Evolutionary conservation across 306 rosid genomes (phyloP).

Genomic region (Cucurbita maxima): DNA sequence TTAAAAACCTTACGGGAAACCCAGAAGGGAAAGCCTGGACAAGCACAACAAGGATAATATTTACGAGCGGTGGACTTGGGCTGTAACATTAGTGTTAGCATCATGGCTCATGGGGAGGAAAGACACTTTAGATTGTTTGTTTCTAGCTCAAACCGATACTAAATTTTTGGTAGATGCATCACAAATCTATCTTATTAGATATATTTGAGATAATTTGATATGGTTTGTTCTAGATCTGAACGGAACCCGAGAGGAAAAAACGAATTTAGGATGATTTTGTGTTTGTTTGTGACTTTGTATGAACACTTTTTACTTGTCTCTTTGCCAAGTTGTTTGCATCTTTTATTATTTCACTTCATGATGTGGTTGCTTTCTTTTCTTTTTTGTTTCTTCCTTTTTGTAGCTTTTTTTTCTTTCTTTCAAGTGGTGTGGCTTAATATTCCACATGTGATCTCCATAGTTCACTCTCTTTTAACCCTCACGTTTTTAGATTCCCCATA

Average conservation of each 20-base stretch:
- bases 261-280: background rate
- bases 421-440: constrained; percentile 1
- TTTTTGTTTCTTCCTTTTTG: background rate
- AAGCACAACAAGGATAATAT: no score
- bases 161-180: background rate
- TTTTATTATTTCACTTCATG: background rate
- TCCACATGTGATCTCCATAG: constrained; percentile 6
- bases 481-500: background rate
- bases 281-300: background rate
- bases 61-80: no score
- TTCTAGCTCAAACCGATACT: background rate
- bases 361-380: background rate
- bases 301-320: background rate
- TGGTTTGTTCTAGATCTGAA: background rate
- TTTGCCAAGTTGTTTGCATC: background rate
- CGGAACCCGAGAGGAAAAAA: background rate
- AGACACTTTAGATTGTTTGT: background rate
- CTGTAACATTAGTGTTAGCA: background rate
- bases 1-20: no score
- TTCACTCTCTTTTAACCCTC: background rate
- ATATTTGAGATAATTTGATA: background rate
- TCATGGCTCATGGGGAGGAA: background rate
- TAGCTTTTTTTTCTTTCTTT: background rate
- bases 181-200: no score
- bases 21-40: no score